Percentiles rank a stretch among this genome's conserved stretches.
phyloP scores from a whole-genome alignment of 441 rosid species.

The Populus hybrid region DNA sequence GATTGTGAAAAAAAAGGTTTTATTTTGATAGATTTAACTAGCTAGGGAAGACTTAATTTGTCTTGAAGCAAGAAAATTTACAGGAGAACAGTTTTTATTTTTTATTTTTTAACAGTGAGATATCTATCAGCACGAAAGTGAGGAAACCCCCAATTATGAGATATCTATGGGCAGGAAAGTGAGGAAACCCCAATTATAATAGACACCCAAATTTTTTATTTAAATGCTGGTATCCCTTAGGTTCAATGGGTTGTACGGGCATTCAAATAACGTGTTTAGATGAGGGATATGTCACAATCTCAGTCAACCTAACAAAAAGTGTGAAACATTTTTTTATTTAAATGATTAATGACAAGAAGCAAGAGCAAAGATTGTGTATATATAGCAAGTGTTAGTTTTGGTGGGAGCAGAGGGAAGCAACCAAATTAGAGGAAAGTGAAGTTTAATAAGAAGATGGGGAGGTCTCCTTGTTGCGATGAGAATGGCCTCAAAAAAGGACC shows the following conservation, averaged over 20 bases:
- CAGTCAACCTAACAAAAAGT: constrained; percentile 23
- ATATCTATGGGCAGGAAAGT: no score
- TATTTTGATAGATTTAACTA: no score
- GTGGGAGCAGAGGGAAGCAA: constrained; percentile 24
- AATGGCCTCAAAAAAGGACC: constrained; percentile 94
- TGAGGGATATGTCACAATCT: constrained; percentile 17
- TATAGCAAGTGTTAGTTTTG: constrained; percentile 40
- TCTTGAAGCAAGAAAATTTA: no score
- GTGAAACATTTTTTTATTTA: constrained; percentile 8
- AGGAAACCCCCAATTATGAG: no score
- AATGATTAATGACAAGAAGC: constrained; percentile 23
- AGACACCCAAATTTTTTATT: no score
- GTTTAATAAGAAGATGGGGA: constrained; percentile 45
- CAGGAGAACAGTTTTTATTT: no score
- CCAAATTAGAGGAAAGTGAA: background rate
- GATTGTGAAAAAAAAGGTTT: no score
- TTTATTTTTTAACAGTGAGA: no score
- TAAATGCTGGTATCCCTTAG: background rate
- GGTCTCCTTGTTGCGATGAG: constrained; percentile 86
- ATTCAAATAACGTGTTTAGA: background rate
- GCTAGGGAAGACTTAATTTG: no score
- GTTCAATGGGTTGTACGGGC: background rate
- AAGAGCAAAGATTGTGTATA: constrained; percentile 26
- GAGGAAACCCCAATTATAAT: no score
- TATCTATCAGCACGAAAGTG: no score